Evolutionary conservation across 2,329 filamentous ascomycete genomes (phyloP).

Genomic region (Alternaria ethzedia): DNA sequence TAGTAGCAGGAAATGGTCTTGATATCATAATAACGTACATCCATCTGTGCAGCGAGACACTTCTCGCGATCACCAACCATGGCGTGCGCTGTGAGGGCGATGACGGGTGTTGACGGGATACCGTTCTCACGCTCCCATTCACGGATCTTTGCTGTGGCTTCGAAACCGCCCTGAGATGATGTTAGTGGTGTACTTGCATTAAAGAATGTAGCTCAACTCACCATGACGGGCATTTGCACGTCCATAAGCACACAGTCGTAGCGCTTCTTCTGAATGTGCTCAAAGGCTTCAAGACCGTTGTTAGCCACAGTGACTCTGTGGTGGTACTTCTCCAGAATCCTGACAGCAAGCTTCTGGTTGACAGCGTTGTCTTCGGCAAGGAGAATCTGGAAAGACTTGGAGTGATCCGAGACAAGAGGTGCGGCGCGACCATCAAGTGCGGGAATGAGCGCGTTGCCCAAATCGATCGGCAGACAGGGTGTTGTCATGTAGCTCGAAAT

Average conservation of each 20-base stretch:
- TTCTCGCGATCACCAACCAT: constrained; percentile 99
- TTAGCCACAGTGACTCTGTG: constrained; percentile 91
- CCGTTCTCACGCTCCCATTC: constrained; percentile 88
- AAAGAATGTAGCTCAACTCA: constrained; percentile 51
- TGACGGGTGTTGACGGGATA: constrained; percentile 87
- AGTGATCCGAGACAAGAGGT: constrained; percentile 89
- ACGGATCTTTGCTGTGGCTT: constrained; percentile 94
- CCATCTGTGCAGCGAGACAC: constrained; percentile 98
- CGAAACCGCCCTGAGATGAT: constrained; percentile 79
- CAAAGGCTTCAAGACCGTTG: constrained; percentile 91
- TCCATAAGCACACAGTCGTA: constrained; percentile 99
- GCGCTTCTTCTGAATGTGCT: constrained; percentile 87
- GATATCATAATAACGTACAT: constrained; percentile 53
- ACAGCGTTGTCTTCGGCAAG: constrained; percentile 97
- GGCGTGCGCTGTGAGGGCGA: constrained; percentile 94
- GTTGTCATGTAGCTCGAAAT: constrained; percentile 99
- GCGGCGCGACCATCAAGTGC: constrained; percentile 92
- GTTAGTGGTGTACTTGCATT: constrained; percentile 45
- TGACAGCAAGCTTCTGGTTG: constrained; percentile 93
- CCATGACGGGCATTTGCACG: constrained; percentile 99
- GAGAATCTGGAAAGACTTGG: constrained; percentile 92
- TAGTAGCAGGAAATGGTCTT: constrained; percentile 3
- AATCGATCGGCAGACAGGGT: constrained; percentile 89
- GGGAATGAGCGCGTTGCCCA: constrained; percentile 95
- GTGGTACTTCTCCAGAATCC: constrained; percentile 97